Base-by-base conservation (phyloP, 306 rosid species). In the Glycine soja region DNA sequence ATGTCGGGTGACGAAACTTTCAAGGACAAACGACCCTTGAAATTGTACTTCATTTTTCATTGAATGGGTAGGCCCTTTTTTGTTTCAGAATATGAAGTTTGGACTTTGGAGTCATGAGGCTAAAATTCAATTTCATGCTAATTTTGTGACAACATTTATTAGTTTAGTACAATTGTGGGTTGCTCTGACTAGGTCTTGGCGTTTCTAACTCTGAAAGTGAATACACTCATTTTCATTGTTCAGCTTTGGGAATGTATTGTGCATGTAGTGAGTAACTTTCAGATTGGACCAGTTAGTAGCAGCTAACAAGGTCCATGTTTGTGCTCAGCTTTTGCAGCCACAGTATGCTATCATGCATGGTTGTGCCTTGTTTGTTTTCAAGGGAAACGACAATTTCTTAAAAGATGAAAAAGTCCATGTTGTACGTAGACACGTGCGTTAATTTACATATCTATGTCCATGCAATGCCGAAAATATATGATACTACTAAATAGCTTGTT, bases 1-100 rank as follows among this genome's bases (percentile, higher is more conserved):
- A 15, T 67, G 72, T 69, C 74, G 74, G 74, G 14, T 45, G 74
- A 69, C 10, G 4, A 19, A 69, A 68, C 36, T 10, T 69, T 69
- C 8, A 67, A 16, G 36, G 53, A 8, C 72, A 40, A 15, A 40
- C 14, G 7, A 65, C 52, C 72, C 3, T 67, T 67, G 34, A n/a
- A 43, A 67, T 15, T 67, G 34, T 67, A 42, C 63, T 8, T 0
- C 36, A 18, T 38, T n/a, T 42, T 43, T 67, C 34, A 67, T 43
- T 10, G 7, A 69, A 69, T 46, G 38, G 3, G 12, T 46, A 9
- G 9, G 9, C 9, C 46, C 7, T 42, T 42, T 46, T 9, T 9
- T 1, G 3, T 46, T 45, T 8, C 48, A 7, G 48, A 45, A 45
- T 1, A 45, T 45, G 48, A 45, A 7, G 48, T 45, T 45, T 45